These are phyloP conservation scores for Chaetomiaceae sp. DNA, from an alignment of 2,329 filamentous ascomycete genomes.

Conservation along the genomic window DNA sequence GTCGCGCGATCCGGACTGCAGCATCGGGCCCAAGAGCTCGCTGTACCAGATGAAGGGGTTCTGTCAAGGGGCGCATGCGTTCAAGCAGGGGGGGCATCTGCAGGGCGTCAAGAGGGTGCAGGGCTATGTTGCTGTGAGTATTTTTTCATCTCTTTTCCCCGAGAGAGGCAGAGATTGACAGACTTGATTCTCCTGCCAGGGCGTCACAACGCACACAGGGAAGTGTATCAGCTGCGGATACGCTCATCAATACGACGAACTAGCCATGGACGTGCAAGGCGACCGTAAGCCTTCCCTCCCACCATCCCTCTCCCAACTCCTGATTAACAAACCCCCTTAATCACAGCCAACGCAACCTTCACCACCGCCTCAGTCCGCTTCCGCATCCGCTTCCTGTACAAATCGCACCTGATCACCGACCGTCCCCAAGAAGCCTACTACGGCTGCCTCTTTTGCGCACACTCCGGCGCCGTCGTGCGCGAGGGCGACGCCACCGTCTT, in stretches of 20 bases:
- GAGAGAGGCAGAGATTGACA: background rate
- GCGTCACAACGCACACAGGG: background rate
- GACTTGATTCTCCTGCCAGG: background rate
- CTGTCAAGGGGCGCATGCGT: slow-evolving; percentile 43
- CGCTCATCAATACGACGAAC: background rate
- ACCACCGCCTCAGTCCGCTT: slow-evolving; percentile 43
- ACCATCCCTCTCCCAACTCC: background rate
- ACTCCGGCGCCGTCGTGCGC: slow-evolving; percentile 44
- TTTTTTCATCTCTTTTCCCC: background rate
- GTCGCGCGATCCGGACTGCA: slow-evolving; percentile 34
- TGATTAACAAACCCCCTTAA: background rate
- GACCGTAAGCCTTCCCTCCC: slow-evolving; percentile 35
- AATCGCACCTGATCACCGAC: slow-evolving; percentile 48
- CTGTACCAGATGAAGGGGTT: slow-evolving; percentile 52
- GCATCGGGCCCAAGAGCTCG: slow-evolving; percentile 43
- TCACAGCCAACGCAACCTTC: slow-evolving; percentile 41
- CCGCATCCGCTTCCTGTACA: slow-evolving; percentile 51
- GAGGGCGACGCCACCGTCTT: slow-evolving; percentile 55
- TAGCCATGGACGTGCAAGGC: slow-evolving; percentile 42
- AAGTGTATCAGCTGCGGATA: slow-evolving; percentile 1
- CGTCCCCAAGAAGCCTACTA: slow-evolving; percentile 50
- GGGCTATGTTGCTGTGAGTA: background rate
- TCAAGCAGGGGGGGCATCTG: slow-evolving; percentile 39
- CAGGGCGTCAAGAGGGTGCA: slow-evolving; percentile 40
- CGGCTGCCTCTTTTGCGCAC: slow-evolving; percentile 51